Conservation (phyloP, 305 asterid genomes). For the Solanum aculeatissimum region DNA sequence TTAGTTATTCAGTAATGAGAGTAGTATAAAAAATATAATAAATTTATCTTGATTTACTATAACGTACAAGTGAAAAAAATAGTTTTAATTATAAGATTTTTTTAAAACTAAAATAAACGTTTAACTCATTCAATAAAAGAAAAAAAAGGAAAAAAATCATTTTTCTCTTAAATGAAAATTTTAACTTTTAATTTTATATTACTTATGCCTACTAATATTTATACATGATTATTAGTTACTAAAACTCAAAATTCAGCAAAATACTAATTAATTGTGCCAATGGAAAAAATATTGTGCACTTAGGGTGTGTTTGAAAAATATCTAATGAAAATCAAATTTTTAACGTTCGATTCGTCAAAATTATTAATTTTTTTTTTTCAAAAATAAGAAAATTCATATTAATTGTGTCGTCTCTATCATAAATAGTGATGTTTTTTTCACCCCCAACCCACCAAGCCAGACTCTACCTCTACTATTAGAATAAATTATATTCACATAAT, state of each 20-base stretch:
- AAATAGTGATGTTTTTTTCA: too few species aligned
- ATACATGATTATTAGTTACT: too few species aligned
- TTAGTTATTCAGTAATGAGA: neutral
- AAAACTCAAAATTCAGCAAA: neutral
- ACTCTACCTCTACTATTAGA: neutral
- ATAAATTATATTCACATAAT: too few species aligned
- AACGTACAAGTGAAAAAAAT: neutral
- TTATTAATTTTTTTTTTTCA: too few species aligned
- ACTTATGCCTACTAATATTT: neutral
- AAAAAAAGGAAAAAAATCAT: neutral
- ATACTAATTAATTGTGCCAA: neutral
- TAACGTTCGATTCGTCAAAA: too few species aligned
- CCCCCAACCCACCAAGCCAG: neutral
- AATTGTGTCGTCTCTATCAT: neutral
- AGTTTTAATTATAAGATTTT: too few species aligned
- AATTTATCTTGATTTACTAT: neutral
- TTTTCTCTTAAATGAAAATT: neutral
- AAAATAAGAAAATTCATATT: too few species aligned
- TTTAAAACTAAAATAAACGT: neutral
- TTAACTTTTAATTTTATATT: neutral
- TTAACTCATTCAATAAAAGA: neutral
- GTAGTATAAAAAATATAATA: neutral
- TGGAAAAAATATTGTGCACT: too few species aligned
- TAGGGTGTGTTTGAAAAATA: too few species aligned
- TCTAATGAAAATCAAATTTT: too few species aligned